Evolutionary conservation across 805 yeast species (phyloP).

Genomic region (Phaffomyces opuntiae): DNA sequence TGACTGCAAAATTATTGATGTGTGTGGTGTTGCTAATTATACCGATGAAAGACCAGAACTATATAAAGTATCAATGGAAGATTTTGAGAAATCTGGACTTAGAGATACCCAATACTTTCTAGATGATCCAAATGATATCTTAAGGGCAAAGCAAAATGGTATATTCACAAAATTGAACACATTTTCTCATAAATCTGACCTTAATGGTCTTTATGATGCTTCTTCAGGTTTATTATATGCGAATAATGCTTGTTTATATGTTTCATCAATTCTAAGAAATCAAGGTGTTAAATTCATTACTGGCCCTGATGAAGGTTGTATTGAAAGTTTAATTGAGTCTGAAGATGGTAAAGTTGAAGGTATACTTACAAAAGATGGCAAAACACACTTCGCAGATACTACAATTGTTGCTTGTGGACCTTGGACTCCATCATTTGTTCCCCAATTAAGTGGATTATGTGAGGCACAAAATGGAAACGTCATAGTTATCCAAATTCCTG

Average conservation of each 20-base stretch:
- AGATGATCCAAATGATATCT: constrained; percentile 20
- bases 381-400: constrained; percentile 15
- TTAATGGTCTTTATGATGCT: constrained; percentile 23
- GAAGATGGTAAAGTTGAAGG: constrained; percentile 13
- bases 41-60: too few species aligned
- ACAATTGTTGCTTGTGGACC: constrained; percentile 18
- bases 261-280: constrained; percentile 14
- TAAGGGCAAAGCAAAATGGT: constrained; percentile 26
- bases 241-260: constrained; percentile 24
- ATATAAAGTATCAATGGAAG: too few species aligned
- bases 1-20: constrained; percentile 7
- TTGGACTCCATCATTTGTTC: constrained; percentile 18
- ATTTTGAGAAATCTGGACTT: constrained; percentile 20
- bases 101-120: constrained; percentile 24
- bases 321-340: constrained; percentile 20
- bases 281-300: constrained; percentile 29
- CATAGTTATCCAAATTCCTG: constrained; percentile 29
- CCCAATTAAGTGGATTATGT: constrained; percentile 26
- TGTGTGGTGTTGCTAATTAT: too few species aligned
- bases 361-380: constrained; percentile 23
- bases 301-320: constrained; percentile 25
- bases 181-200: constrained; percentile 13
- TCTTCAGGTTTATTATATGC: constrained; percentile 30
- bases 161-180: too few species aligned
- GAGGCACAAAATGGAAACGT: constrained; percentile 33